Base-by-base conservation (phyloP, 2,329 filamentous ascomycete species). In the Colletotrichum sp. region DNA sequence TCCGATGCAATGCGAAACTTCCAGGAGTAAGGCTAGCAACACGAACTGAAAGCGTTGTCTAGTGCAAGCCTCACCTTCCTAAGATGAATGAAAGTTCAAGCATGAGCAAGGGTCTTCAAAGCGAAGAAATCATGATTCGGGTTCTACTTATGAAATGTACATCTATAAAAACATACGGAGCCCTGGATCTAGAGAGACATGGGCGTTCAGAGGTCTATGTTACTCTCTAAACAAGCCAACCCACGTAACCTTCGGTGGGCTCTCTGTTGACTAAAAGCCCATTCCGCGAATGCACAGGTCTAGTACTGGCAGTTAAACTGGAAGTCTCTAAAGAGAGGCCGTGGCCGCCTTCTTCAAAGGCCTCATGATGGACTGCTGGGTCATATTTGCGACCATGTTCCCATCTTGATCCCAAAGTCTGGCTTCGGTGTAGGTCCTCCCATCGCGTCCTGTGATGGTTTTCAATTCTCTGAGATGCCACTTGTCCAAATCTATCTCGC, bases 401-500 rank as follows among this genome's bases (percentile, higher is more conserved):
- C 88, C 87, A 43, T 83, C 71, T 69, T 82, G 81, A 78, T 89
- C 84, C 83, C 84, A 90, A 4, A 90, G 58, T 71, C 85, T 83
- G 0, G 78, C 81, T 80, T 90, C 88, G 2, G 82, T 81, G 78
- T 84, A 90, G 3, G 86, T 85, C 32, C 89, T 81, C 3, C 87
- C 88, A 26, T 81, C 81, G 0, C 81, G 84, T 2, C 80, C 88
- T 2, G 81, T 81, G 12, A 80, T 79, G 1, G 85, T 86, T 62
- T 74, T 81, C 36, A 85, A 80, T 81, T 89, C 86, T 56, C 82
- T 80, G 48, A 90, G 69, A 78, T 85, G 82, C 87, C 88, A 90
- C 26, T 82, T 64, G 8, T 78, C 77, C 56, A 89, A 10, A 67
- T 88, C 81, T 1, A 87, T 71, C 0, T 83, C 81, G 1, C 81